These are phyloP conservation scores for Coelastrella sp. DNA, from an alignment of 139 green algal species.

Conservation along the genomic window DNA sequence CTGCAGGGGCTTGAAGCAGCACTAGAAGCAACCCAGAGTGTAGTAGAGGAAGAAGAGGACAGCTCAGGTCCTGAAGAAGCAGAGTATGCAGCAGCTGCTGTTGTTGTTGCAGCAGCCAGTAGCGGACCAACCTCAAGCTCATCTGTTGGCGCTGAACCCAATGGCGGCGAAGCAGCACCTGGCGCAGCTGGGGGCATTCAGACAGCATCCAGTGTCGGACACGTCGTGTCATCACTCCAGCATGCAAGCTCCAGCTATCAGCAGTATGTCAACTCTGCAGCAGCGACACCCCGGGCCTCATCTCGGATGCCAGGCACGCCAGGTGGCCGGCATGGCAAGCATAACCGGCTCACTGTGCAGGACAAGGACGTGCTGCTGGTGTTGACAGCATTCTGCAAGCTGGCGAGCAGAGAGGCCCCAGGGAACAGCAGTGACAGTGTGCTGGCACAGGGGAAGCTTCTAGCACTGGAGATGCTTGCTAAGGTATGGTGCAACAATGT, in stretches of 20 bases:
- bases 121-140: neutral
- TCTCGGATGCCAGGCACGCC: constrained; percentile 29
- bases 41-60: constrained; percentile 6
- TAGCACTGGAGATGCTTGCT: constrained; percentile 95
- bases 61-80: neutral
- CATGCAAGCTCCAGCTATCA: constrained; percentile 3
- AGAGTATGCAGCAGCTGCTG: neutral
- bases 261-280: neutral
- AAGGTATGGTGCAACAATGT: constrained; percentile 60
- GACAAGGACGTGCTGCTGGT: constrained; percentile 89
- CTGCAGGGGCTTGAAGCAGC: constrained; percentile 64
- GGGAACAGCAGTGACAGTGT: constrained; percentile 40
- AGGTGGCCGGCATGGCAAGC: neutral
- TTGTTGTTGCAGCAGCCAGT: constrained; percentile 16
- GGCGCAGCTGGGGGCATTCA: constrained; percentile 27
- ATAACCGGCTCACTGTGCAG: constrained; percentile 59
- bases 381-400: constrained; percentile 91
- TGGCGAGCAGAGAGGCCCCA: constrained; percentile 59
- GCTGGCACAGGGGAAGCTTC: constrained; percentile 82
- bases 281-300: neutral
- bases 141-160: neutral
- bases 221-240: too few species aligned
- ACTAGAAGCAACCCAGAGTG: constrained; percentile 30
- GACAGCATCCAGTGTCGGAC: neutral
- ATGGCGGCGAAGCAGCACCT: constrained; percentile 11